phyloP scores from a whole-genome alignment of 345 rosid genomes.

The Lagerstroemia speciosa region DNA sequence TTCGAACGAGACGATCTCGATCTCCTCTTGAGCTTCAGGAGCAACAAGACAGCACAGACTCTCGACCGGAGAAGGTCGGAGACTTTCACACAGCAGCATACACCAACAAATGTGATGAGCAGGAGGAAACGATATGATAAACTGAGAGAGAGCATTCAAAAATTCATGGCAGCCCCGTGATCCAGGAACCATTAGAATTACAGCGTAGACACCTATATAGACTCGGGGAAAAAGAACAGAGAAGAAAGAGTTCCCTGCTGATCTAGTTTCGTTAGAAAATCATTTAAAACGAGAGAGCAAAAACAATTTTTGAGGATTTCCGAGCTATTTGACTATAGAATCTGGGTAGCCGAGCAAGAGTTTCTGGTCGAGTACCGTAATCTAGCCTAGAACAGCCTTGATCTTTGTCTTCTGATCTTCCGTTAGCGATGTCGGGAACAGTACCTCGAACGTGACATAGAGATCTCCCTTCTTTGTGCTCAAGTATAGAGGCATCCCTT shows the following conservation, averaged over 20 bases:
- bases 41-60: no score
- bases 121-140: neutral
- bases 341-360: slow-evolving; percentile 8
- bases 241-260: neutral
- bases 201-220: slow-evolving; percentile 2
- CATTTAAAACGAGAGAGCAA: neutral
- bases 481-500: slow-evolving; percentile 91
- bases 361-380: neutral
- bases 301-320: neutral
- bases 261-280: neutral
- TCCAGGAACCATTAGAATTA: slow-evolving; percentile 3
- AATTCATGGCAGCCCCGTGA: slow-evolving; percentile 1
- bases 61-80: neutral
- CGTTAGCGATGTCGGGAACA: slow-evolving; percentile 72
- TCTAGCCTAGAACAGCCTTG: slow-evolving; percentile 59
- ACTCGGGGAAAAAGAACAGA: neutral
- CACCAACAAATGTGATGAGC: no score
- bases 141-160: neutral
- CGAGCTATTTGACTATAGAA: neutral
- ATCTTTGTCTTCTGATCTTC: slow-evolving; percentile 80
- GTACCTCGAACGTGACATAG: slow-evolving; percentile 77
- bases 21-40: no score
- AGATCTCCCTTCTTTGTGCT: slow-evolving; percentile 88
- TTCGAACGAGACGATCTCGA: no score
- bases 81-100: neutral